Evolutionary conservation across 2,329 filamentous ascomycete species (phyloP), one percentile per base, ranked within the genome.

Genomic region (Sporothrix schenckii): DNA sequence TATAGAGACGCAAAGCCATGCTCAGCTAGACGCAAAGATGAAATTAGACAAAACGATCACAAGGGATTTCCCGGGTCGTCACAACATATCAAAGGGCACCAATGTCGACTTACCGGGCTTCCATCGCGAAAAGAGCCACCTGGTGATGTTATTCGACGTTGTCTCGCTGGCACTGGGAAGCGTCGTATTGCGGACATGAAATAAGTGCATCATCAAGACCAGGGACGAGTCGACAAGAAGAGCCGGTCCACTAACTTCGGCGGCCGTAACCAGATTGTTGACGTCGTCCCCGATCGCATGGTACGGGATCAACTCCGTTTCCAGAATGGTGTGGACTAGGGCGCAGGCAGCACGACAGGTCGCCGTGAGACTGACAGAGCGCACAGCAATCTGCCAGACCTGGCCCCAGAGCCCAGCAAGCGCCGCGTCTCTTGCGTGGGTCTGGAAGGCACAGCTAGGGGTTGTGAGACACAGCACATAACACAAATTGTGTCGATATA

Each of bases 91-190:
- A 34, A 34, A 3, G 6, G 6, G 6, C 34, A 7, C 34, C 34
- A 16, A 50, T 21, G 3, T 9, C 2, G 14, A 79, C 86, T 78
- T 83, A 94, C 92, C 89, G 74, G 93, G 91, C 74, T 89, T 89
- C 93, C 94, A 99, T 75, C 87, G 90, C 47, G 89, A 86, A 75
- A 93, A 89, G 1, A 95, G 79, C 95, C 95, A 99, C 75, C 89
- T 86, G 70, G 95, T 87, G 49, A 95, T 85, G 75, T 91, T 88
- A 73, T 88, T 91, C 50, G 88, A 89, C 3, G 89, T 91, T 52
- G 84, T 83, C 74, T 89, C 87, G 74, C 87, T 91, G 49, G 87
- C 87, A 71, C 87, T 89, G 1, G 92, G 91, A 58, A 91, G 88
- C 75, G 90, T 86, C 39, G 86, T 84, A 74, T 91, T 89, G 68